Evolutionary conservation across 2,329 filamentous ascomycete species (phyloP), one percentile per base, ranked within the genome.

Genomic region (Fusarium coffeatum): DNA sequence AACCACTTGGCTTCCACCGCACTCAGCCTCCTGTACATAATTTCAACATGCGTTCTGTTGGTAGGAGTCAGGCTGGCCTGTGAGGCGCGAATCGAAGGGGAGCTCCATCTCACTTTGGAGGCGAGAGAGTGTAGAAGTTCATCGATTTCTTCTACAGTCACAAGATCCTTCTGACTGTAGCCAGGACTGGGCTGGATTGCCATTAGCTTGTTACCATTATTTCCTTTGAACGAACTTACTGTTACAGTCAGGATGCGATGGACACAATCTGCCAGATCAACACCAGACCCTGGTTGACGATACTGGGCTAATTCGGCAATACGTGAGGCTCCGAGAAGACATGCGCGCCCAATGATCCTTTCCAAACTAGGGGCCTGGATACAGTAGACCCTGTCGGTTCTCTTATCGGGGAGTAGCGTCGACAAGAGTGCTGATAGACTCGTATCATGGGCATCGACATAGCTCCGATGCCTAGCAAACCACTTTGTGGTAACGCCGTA

Each of bases 1-100:
- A 97, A 84, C 94, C 94, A 98, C 80, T 97, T 97, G 6, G 90
- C 91, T 76, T 97, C 92, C 45, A 84, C 83, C 5, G 92, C 87
- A 47, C 83, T 83, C 12, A 93, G 76, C 10, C 87, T 86, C 30
- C 80, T 82, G 73, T 92, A 92, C 2, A 94, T 76, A 0, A 77
- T 76, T 22, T 83, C 83, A 2, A 95, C 78, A 6, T 84, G 77
- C 7, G 81, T 79, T 78, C 74, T 86, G 74, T 72, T 82, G 42
- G 71, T 51, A 53, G 60, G 41, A 23, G 70, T 64, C 32, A 73
- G 34, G 56, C 64, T 71, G 16, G 74, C 64, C 32, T 74, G 74
- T 5, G 78, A 77, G 23, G 79, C 76, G 47, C 86, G 84, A 56
- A 93, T 82, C 18, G 84, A 82, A 2, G 87, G 87, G 4, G 91